Conservation (phyloP, 768 basidiomycete genomes). For the Boletus pseudopeckii region DNA sequence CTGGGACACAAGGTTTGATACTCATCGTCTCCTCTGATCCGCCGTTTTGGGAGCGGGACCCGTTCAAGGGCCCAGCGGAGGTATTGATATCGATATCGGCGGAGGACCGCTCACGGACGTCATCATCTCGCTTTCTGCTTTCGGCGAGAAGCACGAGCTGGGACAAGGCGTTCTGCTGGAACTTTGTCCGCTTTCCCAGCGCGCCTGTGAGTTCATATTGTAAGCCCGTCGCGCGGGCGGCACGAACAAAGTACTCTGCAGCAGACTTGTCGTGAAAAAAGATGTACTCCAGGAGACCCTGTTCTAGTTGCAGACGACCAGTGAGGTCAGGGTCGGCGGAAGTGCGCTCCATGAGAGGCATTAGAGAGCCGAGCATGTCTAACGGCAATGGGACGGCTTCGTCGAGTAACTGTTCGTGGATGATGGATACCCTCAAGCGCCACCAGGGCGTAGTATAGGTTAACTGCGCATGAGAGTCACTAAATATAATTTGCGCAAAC, state of each 20-base stretch:
- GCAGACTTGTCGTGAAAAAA: conserved; percentile 74
- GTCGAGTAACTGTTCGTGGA: too few relatives aligned
- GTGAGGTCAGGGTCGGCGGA: conserved; percentile 58
- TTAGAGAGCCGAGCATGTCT: too few relatives aligned
- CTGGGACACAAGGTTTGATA: conserved; percentile 49
- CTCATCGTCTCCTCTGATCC: background rate
- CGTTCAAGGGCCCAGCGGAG: conserved; percentile 3
- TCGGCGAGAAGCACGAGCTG: conserved; percentile 95
- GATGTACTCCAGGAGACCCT: conserved; percentile 77
- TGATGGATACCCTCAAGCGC: too few relatives aligned
- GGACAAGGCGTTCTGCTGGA: conserved; percentile 77
- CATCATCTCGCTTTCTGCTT: conserved; percentile 50
- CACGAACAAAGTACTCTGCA: conserved; percentile 70
- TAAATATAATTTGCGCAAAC: too few relatives aligned
- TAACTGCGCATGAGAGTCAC: too few relatives aligned
- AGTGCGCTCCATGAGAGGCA: conserved; percentile 24
- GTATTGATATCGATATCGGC: background rate
- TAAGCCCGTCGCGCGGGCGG: conserved; percentile 73
- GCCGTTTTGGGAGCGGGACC: conserved; percentile 6
- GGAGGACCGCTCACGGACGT: conserved; percentile 7
- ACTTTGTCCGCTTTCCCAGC: conserved; percentile 91
- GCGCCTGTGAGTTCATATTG: conserved; percentile 92
- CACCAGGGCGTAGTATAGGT: too few relatives aligned
- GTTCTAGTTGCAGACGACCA: conserved; percentile 68
- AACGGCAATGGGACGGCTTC: too few relatives aligned